phyloP scores from a whole-genome alignment of 495 filamentous ascomycete species.

The Xylaria castorea region DNA sequence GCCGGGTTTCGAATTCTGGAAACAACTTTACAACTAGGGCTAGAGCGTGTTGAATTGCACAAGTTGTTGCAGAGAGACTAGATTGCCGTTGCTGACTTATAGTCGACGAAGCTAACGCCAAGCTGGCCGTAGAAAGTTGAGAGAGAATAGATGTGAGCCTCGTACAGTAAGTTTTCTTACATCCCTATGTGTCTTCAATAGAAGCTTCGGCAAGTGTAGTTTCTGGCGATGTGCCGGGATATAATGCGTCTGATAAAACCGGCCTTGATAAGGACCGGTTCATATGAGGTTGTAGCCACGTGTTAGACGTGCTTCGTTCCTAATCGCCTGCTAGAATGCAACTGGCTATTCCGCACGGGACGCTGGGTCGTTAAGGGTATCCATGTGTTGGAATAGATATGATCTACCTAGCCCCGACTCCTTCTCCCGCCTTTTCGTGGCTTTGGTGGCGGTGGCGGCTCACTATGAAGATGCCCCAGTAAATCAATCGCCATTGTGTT shows the following conservation, averaged over 20 bases:
- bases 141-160: background rate
- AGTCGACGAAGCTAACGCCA: background rate
- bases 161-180: background rate
- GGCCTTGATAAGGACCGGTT: background rate
- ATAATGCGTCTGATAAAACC: background rate
- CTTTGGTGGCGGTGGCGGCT: conserved; percentile 69
- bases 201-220: background rate
- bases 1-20: background rate
- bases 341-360: background rate
- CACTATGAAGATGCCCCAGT: conserved; percentile 81
- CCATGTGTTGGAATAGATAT: background rate
- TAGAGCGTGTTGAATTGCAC: background rate
- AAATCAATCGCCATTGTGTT: conserved; percentile 80
- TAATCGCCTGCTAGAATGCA: background rate
- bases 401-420: conserved; percentile 16
- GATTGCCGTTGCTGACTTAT: background rate
- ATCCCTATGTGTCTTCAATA: background rate
- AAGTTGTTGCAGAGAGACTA: background rate
- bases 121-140: background rate
- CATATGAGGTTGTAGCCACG: background rate
- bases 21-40: background rate
- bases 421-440: conserved; percentile 36
- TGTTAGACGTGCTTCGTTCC: background rate
- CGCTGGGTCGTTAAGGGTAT: background rate
- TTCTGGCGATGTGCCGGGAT: background rate